Evolutionary conservation across 495 filamentous ascomycete species (phyloP).

Genomic region (Podospora fimiseda): DNA sequence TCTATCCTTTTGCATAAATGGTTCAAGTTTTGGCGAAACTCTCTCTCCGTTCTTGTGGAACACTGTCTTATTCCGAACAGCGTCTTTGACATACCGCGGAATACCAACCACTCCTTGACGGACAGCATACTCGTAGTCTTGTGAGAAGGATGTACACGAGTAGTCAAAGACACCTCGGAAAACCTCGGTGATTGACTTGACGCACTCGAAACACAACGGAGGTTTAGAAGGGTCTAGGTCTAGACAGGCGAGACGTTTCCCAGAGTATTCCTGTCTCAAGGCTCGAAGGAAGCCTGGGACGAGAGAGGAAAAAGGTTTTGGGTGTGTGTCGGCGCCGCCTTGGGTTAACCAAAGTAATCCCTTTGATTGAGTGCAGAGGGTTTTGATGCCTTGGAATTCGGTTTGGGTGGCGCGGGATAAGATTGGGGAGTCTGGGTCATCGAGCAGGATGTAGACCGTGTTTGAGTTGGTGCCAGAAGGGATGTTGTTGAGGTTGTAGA

Average conservation of each 20-base stretch:
- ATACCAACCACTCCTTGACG: slow-evolving; percentile 21
- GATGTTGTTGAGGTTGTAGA: slow-evolving; percentile 15
- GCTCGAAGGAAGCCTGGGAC: slow-evolving; percentile 29
- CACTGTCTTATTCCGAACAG: slow-evolving; percentile 24
- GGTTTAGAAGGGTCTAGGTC: slow-evolving; percentile 20
- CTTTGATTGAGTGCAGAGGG: slow-evolving; percentile 20
- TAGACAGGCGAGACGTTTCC: slow-evolving; percentile 21
- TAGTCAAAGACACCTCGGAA: slow-evolving; percentile 20
- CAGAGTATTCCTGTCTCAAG: slow-evolving; percentile 25
- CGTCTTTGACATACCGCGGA: slow-evolving; percentile 29
- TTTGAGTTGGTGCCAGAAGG: slow-evolving; percentile 15
- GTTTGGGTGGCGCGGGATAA: slow-evolving; percentile 17
- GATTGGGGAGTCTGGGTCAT: slow-evolving; percentile 28
- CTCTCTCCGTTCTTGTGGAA: slow-evolving; percentile 3
- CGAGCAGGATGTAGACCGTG: slow-evolving; percentile 28
- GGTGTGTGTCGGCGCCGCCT: slow-evolving; percentile 33
- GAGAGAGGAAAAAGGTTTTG: slow-evolving; percentile 22
- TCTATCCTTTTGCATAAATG: slow-evolving; percentile 24
- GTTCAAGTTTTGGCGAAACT: slow-evolving; percentile 11
- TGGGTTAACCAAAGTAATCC: slow-evolving; percentile 45
- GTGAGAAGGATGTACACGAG: not conserved
- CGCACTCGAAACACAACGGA: slow-evolving; percentile 12
- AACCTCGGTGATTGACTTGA: slow-evolving; percentile 20
- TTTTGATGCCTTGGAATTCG: slow-evolving; percentile 25
- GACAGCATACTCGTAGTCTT: slow-evolving; percentile 28